phyloP scores from a whole-genome alignment of 208 protist genomes.

The Leishmania tarentolae region DNA sequence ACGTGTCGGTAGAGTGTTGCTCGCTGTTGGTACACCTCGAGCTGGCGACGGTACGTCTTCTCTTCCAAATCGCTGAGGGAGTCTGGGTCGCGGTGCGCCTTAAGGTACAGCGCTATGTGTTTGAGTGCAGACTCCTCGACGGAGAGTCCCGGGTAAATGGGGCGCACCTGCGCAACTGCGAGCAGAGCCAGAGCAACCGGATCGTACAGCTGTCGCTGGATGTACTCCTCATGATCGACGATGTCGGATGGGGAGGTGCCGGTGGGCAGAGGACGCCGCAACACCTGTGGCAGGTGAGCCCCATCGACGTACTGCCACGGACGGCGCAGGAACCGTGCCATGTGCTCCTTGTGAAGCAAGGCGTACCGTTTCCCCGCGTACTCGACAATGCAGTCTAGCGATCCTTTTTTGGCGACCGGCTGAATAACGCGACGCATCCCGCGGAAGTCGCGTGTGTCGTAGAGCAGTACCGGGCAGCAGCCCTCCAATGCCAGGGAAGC shows the following conservation, averaged over 20 bases:
- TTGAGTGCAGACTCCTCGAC: slow-evolving; percentile 88
- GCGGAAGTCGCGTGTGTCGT: slow-evolving; percentile 77
- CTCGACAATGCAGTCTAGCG: slow-evolving; percentile 57
- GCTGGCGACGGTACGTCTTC: slow-evolving; percentile 67
- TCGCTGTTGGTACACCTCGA: slow-evolving; percentile 60
- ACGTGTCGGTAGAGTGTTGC: slow-evolving; percentile 56
- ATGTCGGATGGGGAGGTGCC: slow-evolving; percentile 18
- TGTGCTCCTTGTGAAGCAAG: slow-evolving; percentile 53
- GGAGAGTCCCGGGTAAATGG: slow-evolving; percentile 83
- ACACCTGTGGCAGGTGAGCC: slow-evolving; percentile 58
- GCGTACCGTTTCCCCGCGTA: slow-evolving; percentile 85
- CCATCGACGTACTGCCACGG: slow-evolving; percentile 87
- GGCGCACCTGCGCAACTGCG: slow-evolving; percentile 64
- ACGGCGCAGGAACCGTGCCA: slow-evolving; percentile 68
- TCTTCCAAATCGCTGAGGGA: slow-evolving; percentile 68
- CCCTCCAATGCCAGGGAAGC: slow-evolving; percentile 61
- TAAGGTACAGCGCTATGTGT: slow-evolving; percentile 89
- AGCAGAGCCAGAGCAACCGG: slow-evolving; percentile 79
- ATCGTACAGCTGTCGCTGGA: slow-evolving; percentile 87
- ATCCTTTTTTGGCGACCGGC: slow-evolving; percentile 70
- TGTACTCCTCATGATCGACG: slow-evolving; percentile 71
- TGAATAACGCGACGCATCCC: slow-evolving; percentile 82
- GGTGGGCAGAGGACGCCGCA: slow-evolving; percentile 69
- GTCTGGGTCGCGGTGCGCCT: slow-evolving; percentile 64
- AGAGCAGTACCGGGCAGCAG: slow-evolving; percentile 92